These are phyloP conservation scores for Firmiana major DNA, from an alignment of 345 rosid genomes.

Conservation along the genomic window DNA sequence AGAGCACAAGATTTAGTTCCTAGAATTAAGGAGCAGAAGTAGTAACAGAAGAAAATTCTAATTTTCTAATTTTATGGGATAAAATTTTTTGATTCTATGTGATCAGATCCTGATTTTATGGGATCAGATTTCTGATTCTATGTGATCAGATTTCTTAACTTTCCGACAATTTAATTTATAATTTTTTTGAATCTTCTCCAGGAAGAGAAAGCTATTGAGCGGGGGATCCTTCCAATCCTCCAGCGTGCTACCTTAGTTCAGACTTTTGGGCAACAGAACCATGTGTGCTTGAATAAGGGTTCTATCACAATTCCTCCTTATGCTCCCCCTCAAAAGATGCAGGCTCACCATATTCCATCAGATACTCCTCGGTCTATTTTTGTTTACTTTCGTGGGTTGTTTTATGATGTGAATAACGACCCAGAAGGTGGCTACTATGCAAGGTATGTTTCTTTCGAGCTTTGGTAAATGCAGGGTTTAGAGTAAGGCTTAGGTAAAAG, in stretches of 20 bases:
- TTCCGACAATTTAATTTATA: neutral
- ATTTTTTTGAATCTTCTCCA: slow-evolving; percentile 18
- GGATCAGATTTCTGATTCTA: too few species aligned
- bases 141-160: too few species aligned
- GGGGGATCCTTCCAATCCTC: slow-evolving; percentile 85
- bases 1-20: too few species aligned
- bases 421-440: slow-evolving; percentile 99
- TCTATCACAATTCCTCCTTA: slow-evolving; percentile 93
- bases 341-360: slow-evolving; percentile 70
- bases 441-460: slow-evolving; percentile 42
- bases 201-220: slow-evolving; percentile 91
- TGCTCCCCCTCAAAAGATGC: slow-evolving; percentile 97
- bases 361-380: slow-evolving; percentile 85
- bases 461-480: neutral
- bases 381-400: slow-evolving; percentile 92
- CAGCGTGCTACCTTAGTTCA: slow-evolving; percentile 87
- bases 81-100: too few species aligned
- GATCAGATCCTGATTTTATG: too few species aligned
- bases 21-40: too few species aligned
- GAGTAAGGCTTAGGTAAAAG: neutral
- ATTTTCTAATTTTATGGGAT: too few species aligned
- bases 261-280: slow-evolving; percentile 91
- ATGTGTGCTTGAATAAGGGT: slow-evolving; percentile 83
- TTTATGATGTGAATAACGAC: slow-evolving; percentile 88
- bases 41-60: too few species aligned